Percentiles rank a stretch among this genome's conserved stretches.
Conservation (phyloP, 768 basidiomycete genomes). For the Tylopilus cervinicoccineus region DNA sequence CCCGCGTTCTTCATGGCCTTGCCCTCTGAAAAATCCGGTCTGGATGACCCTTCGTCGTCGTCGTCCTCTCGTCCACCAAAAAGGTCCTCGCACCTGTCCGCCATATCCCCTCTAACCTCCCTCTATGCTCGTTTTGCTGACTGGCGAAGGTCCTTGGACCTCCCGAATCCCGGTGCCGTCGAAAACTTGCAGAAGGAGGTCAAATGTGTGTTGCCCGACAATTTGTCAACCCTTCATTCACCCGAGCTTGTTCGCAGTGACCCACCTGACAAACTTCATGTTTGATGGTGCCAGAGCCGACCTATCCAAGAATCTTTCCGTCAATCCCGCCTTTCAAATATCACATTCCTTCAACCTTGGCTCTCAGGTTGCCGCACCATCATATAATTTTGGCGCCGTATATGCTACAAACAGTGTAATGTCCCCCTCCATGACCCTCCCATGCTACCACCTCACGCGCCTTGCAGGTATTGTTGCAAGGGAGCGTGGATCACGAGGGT, state of each 20-base stretch:
- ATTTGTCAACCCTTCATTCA: conserved; percentile 2
- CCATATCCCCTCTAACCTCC: conserved; percentile 55
- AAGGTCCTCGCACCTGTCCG: conserved; percentile 33
- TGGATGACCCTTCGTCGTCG: conserved; percentile 35
- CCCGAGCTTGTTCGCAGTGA: conserved; percentile 46
- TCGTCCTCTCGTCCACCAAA: conserved; percentile 34
- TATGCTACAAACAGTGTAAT: conserved; percentile 80
- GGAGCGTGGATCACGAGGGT: conserved; percentile 91
- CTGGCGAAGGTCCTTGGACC: conserved; percentile 77
- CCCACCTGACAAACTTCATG: conserved; percentile 89
- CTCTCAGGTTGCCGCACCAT: conserved; percentile 76
- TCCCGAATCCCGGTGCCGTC: conserved; percentile 88
- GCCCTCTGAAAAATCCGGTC: conserved; percentile 38
- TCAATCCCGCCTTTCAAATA: conserved; percentile 96
- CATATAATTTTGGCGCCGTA: conserved; percentile 93
- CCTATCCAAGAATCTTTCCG: conserved; percentile 87
- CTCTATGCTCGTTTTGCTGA: conserved; percentile 69
- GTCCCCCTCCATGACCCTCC: conserved; percentile 8
- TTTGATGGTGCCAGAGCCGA: conserved; percentile 98
- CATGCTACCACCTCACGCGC: conserved; percentile 18
- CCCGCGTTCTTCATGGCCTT: conserved; percentile 38
- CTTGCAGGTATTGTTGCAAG: conserved; percentile 85
- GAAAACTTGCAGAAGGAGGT: conserved; percentile 94
- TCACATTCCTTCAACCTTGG: conserved; percentile 94
- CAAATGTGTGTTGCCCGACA: conserved; percentile 54